A percentile compares a stretch with the other conserved stretches of the same genome.
phyloP scores from a whole-genome alignment of 805 yeast genomes.

The Dipodascus albidus region DNA sequence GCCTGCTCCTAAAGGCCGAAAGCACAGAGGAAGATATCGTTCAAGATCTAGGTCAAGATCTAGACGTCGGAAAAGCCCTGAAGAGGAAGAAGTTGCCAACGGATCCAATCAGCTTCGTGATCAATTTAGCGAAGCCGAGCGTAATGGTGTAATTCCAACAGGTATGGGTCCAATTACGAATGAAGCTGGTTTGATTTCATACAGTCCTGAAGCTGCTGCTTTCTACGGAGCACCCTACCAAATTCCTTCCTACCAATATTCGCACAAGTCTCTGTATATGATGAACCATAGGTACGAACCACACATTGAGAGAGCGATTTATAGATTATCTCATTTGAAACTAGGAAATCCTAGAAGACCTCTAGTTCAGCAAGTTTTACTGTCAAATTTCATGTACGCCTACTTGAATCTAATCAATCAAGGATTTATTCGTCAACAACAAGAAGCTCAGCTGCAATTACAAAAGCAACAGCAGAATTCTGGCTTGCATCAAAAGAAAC shows the following conservation, averaged over 20 bases:
- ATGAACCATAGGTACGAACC: constrained; percentile 62
- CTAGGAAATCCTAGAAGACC: constrained; percentile 91
- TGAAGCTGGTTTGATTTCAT: constrained; percentile 1
- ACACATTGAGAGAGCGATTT: constrained; percentile 92
- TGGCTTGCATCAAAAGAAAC: constrained; percentile 6
- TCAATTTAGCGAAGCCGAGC: neutral
- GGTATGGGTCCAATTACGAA: constrained; percentile 3
- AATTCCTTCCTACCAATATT: constrained; percentile 26
- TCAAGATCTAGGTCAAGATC: neutral
- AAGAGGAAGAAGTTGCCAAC: neutral
- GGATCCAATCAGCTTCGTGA: neutral
- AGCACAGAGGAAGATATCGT: neutral
- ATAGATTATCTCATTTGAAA: constrained; percentile 83
- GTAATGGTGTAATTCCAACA: neutral
- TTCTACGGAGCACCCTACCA: constrained; percentile 21
- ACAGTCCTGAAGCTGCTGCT: neutral
- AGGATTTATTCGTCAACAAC: constrained; percentile 30
- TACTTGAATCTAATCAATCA: constrained; percentile 91
- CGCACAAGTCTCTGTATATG: constrained; percentile 26
- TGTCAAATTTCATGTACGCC: constrained; percentile 96
- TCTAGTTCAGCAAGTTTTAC: constrained; percentile 78
- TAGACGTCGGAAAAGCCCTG: neutral
- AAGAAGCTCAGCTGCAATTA: constrained; percentile 6
- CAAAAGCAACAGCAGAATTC: constrained; percentile 9
- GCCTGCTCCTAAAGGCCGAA: neutral